Evolutionary conservation across 1,139 yeast species (phyloP).

Genomic region (Taphrina betulina): DNA sequence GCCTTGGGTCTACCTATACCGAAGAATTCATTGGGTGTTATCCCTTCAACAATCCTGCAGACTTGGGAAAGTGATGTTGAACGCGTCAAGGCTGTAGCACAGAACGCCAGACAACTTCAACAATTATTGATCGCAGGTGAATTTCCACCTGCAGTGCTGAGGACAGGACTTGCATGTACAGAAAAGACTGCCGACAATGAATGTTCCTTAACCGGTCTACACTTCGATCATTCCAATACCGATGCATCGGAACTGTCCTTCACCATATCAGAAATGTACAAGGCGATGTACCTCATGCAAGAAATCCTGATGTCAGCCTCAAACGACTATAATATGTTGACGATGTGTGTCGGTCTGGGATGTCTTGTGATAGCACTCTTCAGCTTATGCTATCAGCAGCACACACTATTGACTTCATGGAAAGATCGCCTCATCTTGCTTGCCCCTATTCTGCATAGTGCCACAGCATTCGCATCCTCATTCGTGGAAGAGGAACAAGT

Average conservation of each 20-base stretch:
- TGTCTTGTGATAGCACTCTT: conserved; percentile 39
- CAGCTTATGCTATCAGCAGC: conserved; percentile 9
- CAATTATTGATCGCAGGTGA: conserved; percentile 41
- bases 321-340: conserved; percentile 64
- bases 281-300: conserved; percentile 46
- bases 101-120: conserved; percentile 63
- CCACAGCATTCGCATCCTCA: conserved; percentile 81
- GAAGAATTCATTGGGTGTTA: conserved; percentile 73
- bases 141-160: conserved; percentile 40
- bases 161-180: not conserved
- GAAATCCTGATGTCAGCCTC: conserved; percentile 61
- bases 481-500: conserved; percentile 97
- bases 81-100: conserved; percentile 49
- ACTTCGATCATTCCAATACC: not conserved
- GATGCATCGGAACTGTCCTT: not conserved
- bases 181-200: not conserved
- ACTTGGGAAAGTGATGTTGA: conserved; percentile 40
- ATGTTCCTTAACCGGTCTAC: not conserved
- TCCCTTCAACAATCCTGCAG: conserved; percentile 54
- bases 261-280: not conserved
- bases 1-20: conserved; percentile 82
- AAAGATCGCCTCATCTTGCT: too few species aligned
- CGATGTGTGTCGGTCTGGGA: conserved; percentile 54
- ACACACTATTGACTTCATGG: conserved; percentile 35
- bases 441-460: conserved; percentile 52